These are phyloP conservation scores for Penicillium sp. DNA, from an alignment of 2,329 filamentous ascomycete species.

Conservation along the genomic window DNA sequence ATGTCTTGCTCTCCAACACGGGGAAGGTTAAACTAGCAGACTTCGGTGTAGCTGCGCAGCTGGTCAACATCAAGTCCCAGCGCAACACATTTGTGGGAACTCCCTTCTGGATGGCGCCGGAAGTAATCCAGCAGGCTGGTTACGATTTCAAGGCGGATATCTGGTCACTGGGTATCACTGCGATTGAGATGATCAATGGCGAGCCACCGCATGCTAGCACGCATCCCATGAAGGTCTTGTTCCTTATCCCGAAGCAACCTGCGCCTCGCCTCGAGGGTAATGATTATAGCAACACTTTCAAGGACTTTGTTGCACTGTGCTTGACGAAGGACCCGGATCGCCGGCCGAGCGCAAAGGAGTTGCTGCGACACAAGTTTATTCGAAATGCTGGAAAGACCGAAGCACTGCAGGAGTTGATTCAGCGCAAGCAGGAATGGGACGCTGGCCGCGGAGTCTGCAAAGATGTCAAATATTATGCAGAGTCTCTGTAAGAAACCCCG, in stretches of 20 bases:
- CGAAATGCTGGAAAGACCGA: conserved; percentile 85
- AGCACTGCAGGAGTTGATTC: conserved; percentile 81
- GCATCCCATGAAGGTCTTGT: conserved; percentile 92
- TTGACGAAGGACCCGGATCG: conserved; percentile 89
- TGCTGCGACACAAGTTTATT: conserved; percentile 88
- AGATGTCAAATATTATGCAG: conserved; percentile 86
- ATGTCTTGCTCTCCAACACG: conserved; percentile 85
- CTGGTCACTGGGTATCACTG: conserved; percentile 90
- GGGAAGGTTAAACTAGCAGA: conserved; percentile 96
- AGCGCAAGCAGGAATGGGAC: conserved; percentile 78
- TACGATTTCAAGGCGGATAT: conserved; percentile 91
- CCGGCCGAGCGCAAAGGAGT: conserved; percentile 80
- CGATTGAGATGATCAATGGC: conserved; percentile 84
- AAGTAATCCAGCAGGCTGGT: conserved; percentile 85
- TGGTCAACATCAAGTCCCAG: conserved; percentile 97
- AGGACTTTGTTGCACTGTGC: conserved; percentile 89
- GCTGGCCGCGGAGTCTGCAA: conserved; percentile 69
- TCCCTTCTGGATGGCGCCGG: conserved; percentile 95
- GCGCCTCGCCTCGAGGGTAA: conserved; percentile 81
- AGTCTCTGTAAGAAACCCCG: conserved; percentile 68
- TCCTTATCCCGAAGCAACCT: conserved; percentile 85
- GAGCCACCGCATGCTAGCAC: conserved; percentile 85
- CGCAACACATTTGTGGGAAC: conserved; percentile 97
- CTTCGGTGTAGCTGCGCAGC: conserved; percentile 93
- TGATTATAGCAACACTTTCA: conserved; percentile 84